A percentile compares a stretch with the other conserved stretches of the same genome.
Conservation (phyloP, 768 basidiomycete species). For the Pulveroboletus frians region DNA sequence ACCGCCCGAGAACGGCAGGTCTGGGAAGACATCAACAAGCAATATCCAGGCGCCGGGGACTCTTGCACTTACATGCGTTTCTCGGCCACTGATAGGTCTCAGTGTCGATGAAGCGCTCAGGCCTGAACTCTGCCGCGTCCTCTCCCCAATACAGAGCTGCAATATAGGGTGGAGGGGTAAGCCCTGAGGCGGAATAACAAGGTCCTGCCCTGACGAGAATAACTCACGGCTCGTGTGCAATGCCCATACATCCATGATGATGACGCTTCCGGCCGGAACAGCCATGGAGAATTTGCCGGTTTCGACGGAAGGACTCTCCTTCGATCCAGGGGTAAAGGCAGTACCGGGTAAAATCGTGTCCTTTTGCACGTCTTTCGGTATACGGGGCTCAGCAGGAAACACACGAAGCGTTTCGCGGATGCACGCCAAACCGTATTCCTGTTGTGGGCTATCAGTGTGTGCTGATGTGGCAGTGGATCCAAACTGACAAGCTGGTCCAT, state of each 20-base stretch:
- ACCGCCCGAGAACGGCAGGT: constrained; percentile 43
- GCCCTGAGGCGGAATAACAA: background rate
- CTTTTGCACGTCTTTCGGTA: constrained; percentile 31
- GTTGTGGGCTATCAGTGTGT: constrained; percentile 13
- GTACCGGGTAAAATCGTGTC: constrained; percentile 35
- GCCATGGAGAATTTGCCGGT: constrained; percentile 31
- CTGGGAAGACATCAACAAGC: constrained; percentile 16
- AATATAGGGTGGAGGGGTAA: background rate
- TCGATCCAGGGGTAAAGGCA: constrained; percentile 29
- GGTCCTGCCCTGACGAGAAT: background rate
- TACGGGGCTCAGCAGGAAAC: constrained; percentile 35
- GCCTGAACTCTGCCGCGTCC: constrained; percentile 41
- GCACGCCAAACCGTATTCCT: constrained; percentile 42
- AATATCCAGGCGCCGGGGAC: background rate
- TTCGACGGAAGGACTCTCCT: constrained; percentile 8
- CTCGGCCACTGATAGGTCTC: constrained; percentile 48
- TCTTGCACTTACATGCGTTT: constrained; percentile 37
- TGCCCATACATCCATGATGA: constrained; percentile 39
- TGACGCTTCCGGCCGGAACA: constrained; percentile 35
- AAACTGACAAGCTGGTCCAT: constrained; percentile 34
- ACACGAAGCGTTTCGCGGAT: constrained; percentile 45
- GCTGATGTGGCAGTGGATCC: background rate
- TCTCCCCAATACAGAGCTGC: constrained; percentile 48
- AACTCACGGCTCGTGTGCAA: constrained; percentile 44
- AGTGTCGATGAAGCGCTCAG: constrained; percentile 48